Evolutionary conservation across 2,329 filamentous ascomycete species (phyloP).

Genomic region (Phialocephala sp.): DNA sequence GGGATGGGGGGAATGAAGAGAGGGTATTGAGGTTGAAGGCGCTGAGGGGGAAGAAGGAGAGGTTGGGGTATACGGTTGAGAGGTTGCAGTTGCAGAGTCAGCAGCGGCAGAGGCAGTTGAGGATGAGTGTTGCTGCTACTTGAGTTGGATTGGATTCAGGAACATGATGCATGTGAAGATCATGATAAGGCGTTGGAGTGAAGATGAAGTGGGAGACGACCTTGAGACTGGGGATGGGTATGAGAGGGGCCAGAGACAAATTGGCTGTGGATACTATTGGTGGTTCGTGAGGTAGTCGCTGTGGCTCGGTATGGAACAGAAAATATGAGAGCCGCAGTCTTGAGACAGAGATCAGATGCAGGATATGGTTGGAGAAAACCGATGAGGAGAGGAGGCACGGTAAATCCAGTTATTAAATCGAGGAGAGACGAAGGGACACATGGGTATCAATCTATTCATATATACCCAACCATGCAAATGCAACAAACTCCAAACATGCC

Average conservation of each 20-base stretch:
- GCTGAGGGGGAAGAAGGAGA: constrained; percentile 71
- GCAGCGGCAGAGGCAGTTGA: constrained; percentile 71
- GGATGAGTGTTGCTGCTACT: constrained; percentile 71
- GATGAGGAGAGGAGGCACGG: neutral
- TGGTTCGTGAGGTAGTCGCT: neutral
- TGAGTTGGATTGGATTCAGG: neutral
- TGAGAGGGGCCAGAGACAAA: no score
- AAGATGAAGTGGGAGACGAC: no score
- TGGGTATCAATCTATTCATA: neutral
- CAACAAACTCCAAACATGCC: constrained; percentile 7
- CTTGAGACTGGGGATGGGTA: no score
- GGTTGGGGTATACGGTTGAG: constrained; percentile 73
- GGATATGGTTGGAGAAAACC: neutral
- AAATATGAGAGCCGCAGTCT: no score
- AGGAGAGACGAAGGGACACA: no score
- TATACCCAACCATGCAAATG: constrained; percentile 6
- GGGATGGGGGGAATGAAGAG: constrained; percentile 30
- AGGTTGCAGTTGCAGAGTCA: constrained; percentile 69
- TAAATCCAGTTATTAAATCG: no score
- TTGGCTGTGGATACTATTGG: no score
- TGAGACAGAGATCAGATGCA: no score
- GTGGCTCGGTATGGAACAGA: neutral
- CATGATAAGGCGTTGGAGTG: neutral
- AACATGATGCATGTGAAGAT: neutral
- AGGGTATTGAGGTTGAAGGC: constrained; percentile 58